Conservation (phyloP, 257 asterid genomes). For the Scutellaria galericulata region DNA sequence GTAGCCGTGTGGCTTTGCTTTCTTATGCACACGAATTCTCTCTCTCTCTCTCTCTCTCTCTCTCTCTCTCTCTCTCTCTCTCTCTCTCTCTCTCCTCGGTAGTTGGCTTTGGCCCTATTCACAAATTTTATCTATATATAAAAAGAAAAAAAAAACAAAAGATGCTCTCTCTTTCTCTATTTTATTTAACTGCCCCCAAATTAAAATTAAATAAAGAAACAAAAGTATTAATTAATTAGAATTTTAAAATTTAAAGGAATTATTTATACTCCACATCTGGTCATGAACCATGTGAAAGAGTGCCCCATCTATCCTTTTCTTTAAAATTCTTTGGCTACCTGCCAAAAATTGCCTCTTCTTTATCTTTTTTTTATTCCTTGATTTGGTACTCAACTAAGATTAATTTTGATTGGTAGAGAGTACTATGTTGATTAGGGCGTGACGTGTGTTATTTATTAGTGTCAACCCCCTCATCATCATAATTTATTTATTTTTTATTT, state of each 20-base stretch:
- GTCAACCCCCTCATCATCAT: neutral
- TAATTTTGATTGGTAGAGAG: conserved; percentile 23
- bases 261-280: conserved; percentile 42
- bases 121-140: neutral
- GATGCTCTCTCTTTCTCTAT: conserved; percentile 42
- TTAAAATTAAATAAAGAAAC: neutral
- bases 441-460: conserved; percentile 27
- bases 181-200: conserved; percentile 26
- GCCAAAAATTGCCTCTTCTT: conserved; percentile 37
- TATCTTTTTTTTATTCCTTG: conserved; percentile 21
- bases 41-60: no score
- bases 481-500: neutral
- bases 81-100: conserved; percentile 29
- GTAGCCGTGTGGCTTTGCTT: conserved; percentile 41
- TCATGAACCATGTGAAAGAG: conserved; percentile 59
- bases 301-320: conserved; percentile 42
- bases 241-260: no score
- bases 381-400: neutral
- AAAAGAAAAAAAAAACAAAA: conserved; percentile 29
- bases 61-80: no score
- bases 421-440: conserved; percentile 19
- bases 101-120: conserved; percentile 38
- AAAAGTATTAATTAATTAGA: neutral
- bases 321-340: conserved; percentile 35
- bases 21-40: conserved; percentile 44